Evolutionary conservation across 208 protist genomes (phyloP).

Genomic region (Crithidia expoeki): DNA sequence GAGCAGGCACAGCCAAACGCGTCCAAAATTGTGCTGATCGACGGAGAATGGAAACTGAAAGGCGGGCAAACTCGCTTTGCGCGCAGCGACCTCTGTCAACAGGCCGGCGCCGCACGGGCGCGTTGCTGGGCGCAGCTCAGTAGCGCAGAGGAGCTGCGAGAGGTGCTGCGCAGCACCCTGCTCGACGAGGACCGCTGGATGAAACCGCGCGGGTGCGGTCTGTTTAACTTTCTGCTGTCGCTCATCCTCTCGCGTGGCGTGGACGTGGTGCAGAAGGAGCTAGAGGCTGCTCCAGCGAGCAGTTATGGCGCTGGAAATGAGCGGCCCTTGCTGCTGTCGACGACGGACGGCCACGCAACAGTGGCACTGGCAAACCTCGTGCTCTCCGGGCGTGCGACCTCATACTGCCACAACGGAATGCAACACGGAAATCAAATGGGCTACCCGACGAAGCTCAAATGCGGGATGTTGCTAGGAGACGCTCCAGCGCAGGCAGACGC

Average conservation of each 20-base stretch:
- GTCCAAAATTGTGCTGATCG: constrained; percentile 59
- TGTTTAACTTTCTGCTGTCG: constrained; percentile 78
- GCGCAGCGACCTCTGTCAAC: constrained; percentile 14
- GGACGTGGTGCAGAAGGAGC: constrained; percentile 40
- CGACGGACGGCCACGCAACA: constrained; percentile 37
- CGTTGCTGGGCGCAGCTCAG: constrained; percentile 46
- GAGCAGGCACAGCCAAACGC: constrained; percentile 62
- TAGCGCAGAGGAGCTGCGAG: constrained; percentile 48
- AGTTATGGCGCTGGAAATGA: constrained; percentile 22
- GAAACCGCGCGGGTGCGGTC: constrained; percentile 55
- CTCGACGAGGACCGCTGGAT: constrained; percentile 50
- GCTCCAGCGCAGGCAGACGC: not conserved
- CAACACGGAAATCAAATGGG: constrained; percentile 33
- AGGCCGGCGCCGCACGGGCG: constrained; percentile 18
- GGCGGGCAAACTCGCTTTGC: constrained; percentile 13
- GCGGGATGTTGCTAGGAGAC: constrained; percentile 46
- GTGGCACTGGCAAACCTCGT: constrained; percentile 58
- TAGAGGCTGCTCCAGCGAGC: constrained; percentile 12
- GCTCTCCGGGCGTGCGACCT: constrained; percentile 40
- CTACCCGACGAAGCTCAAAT: constrained; percentile 28
- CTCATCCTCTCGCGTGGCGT: constrained; percentile 68
- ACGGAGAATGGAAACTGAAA: constrained; percentile 38
- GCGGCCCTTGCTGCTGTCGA: constrained; percentile 17
- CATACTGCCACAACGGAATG: constrained; percentile 44
- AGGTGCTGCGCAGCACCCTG: constrained; percentile 35